Evolutionary conservation across 495 filamentous ascomycete genomes (phyloP), one percentile per base, ranked within the genome.

Genomic region (Tuber magnatum): DNA sequence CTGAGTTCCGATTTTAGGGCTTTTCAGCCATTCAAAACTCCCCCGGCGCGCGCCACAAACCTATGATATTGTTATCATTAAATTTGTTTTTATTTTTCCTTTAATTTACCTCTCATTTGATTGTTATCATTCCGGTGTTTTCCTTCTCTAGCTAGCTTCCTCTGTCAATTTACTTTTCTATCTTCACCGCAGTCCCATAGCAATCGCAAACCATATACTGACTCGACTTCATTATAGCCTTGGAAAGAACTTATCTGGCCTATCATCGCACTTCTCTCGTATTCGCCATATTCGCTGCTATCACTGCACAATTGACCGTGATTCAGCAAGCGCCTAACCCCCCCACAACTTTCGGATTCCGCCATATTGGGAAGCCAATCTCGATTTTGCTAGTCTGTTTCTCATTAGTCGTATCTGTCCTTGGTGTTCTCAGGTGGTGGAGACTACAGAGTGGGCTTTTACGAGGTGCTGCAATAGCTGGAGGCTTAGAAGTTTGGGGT

Each of bases 241-340:
- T 93, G 40, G 91, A 95, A 83, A 86, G 92, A 74, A 95, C 92
- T 46, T 94, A 91, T 82, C 89, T 94, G 68, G 89, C 86, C 71
- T 94, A 94, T 83, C 86, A 93, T 65, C 90, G 92, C 71, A 93
- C 92, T 12, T 92, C 91, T 0, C 83, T 91, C 39, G 85, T 88
- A 10, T 84, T 94, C 38, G 87, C 91, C 8, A 90, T 94, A 83
- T 85, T 90, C 71, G 88, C 90, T 68, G 88, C 90, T 9, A 79
- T 90, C 39, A 85, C 91, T 51, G 88, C 91, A 0, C 91, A 94
- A 80, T 87, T 93, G 9, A 91, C 91, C 80, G 86, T 89, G 72
- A 86, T 94, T 5, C 90, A 92, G 78, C 87, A 87, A 78, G 71
- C 82, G 9, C 73, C 83, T 20, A 78, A 78, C 22, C 84, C 84